These are phyloP conservation scores for Pseudogymnoascus sp. DNA, from an alignment of 2,329 filamentous ascomycete genomes.

Conservation along the genomic window DNA sequence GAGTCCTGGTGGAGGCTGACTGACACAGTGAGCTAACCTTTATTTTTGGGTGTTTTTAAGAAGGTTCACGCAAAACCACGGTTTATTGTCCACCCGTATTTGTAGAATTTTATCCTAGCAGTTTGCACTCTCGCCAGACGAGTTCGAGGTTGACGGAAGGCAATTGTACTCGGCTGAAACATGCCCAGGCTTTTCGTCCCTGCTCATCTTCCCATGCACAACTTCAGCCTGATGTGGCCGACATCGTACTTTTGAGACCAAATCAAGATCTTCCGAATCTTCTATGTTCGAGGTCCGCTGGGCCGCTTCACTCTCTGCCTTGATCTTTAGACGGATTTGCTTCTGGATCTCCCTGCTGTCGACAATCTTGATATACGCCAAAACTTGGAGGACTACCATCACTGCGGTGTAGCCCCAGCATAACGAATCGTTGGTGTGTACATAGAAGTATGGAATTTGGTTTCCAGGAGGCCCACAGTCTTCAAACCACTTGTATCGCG, in stretches of 20 bases:
- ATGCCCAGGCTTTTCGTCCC: not conserved
- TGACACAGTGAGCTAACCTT: not conserved
- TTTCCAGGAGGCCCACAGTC: slow-evolving; percentile 25
- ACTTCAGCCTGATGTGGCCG: not conserved
- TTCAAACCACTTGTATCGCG: slow-evolving; percentile 25
- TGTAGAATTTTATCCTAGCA: not conserved
- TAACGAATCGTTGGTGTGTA: slow-evolving; percentile 31
- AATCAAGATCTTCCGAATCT: not conserved
- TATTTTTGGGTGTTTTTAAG: not conserved
- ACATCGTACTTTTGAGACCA: not conserved
- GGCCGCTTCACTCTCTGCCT: slow-evolving; percentile 16
- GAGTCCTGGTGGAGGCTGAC: not conserved
- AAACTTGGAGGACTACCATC: slow-evolving; percentile 33
- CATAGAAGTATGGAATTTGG: slow-evolving; percentile 29
- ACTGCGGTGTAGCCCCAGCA: slow-evolving; percentile 34
- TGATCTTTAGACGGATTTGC: slow-evolving; percentile 19
- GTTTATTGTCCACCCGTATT: not conserved
- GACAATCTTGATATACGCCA: slow-evolving; percentile 28
- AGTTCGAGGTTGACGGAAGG: not conserved
- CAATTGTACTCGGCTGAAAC: not conserved
- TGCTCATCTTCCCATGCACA: not conserved
- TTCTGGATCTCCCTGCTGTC: slow-evolving; percentile 23
- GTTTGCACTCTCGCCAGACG: not conserved
- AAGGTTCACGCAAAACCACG: not conserved
- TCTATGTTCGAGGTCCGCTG: not conserved